Evolutionary conservation across 2,329 filamentous ascomycete genomes (phyloP), one percentile per base, ranked within the genome.

Genomic region (Incumbomyces delicatus): DNA sequence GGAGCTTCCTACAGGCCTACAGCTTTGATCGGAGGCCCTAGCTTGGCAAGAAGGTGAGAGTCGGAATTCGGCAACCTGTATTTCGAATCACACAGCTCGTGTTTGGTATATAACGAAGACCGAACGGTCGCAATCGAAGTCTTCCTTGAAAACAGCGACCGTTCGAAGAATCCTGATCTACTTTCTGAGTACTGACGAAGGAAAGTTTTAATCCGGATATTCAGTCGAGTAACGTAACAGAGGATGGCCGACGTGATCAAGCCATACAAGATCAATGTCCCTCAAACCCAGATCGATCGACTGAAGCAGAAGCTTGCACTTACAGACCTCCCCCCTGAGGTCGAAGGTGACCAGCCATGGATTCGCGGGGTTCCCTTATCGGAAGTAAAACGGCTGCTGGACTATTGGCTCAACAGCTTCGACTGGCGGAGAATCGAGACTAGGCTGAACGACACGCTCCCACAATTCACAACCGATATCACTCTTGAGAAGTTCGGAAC

Each of bases 361-460:
- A 66, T 72, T 8, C 74, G 79, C 53, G 81, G 81, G 11, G 69
- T 74, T 8, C 79, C 79, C 0, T 61, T 83, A 0, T 61, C 65
- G 1, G 78, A 83, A 44, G 62, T 83, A 49, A 78, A 78, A 57
- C 70, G 78, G 8, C 66, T 85, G n/a, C 66, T 72, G 1, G 61
- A 68, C 6, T 67, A 75, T 53, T 85, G 80, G 81, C 65, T 69
- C 29, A 63, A 73, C 3, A 58, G 58, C 0, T 79, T 74, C 56
- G 74, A 83, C 59, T 85, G 81, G 81, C 71, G 77, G 31, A 64
- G 67, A 27, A 70, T 72, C 20, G 80, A 85, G 60, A 61, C 67
- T 2, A 66, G 69, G 34, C 58, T 85, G 8, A 85, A 85, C 57
- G 85, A 85, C 57, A 60, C 64, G 11, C 60, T 82, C 5, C 74